Evolutionary conservation across 1,284 basidiomycete genomes (phyloP).

Genomic region (Pterulicium gracile): DNA sequence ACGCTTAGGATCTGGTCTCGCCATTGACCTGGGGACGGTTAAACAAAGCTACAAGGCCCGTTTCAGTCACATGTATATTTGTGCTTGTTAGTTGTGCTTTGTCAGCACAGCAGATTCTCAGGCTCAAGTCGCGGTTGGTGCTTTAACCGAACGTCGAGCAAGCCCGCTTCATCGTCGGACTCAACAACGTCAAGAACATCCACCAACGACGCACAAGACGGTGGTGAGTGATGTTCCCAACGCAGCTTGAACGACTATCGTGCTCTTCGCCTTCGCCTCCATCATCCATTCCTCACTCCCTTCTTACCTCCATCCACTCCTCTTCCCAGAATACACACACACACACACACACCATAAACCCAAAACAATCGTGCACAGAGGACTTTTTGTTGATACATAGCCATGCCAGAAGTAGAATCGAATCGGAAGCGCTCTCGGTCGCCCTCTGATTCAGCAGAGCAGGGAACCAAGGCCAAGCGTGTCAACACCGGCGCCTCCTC

Average conservation of each 20-base stretch:
- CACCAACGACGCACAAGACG: too few relatives aligned
- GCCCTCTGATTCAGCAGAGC: constrained; percentile 69
- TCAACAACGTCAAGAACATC: background rate
- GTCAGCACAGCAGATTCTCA: too few relatives aligned
- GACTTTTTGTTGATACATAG: constrained; percentile 29
- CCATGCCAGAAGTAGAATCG: constrained; percentile 72
- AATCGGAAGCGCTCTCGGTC: constrained; percentile 80
- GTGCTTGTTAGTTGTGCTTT: too few relatives aligned
- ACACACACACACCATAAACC: constrained; percentile 22
- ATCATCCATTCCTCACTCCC: constrained; percentile 30
- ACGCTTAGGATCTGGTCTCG: background rate
- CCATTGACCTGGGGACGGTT: too few relatives aligned
- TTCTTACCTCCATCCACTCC: constrained; percentile 30
- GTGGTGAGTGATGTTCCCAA: background rate
- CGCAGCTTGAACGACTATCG: constrained; percentile 21
- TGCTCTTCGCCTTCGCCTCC: constrained; percentile 14
- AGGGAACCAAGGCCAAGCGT: constrained; percentile 60
- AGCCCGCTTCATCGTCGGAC: background rate
- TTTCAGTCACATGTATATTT: too few relatives aligned
- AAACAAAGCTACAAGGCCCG: too few relatives aligned
- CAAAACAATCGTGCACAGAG: constrained; percentile 21
- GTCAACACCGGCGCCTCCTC: constrained; percentile 63
- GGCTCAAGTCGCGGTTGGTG: too few relatives aligned
- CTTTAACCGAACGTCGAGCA: too few relatives aligned
- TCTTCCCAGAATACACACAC: constrained; percentile 20